A percentile compares a stretch with the other conserved stretches of the same genome.
Conservation (phyloP, 306 rosid genomes). For the Ochetophila trinervis region DNA sequence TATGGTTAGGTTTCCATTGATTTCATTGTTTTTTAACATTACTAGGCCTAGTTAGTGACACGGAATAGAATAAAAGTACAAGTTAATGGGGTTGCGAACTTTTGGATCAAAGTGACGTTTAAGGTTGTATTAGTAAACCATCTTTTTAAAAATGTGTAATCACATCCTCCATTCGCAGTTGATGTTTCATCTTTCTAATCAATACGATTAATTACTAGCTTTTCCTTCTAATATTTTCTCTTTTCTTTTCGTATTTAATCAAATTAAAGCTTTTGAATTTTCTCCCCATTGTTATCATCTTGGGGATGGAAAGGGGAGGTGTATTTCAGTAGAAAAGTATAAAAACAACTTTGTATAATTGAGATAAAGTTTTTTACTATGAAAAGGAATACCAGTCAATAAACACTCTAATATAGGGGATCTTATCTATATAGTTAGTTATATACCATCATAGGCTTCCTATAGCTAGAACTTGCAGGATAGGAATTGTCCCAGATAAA, state of each 20-base stretch:
- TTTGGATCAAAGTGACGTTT: slow-evolving; percentile 11
- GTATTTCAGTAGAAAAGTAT: too few species aligned
- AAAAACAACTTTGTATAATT: too few species aligned
- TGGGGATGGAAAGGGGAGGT: too few species aligned
- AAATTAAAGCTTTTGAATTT: background rate
- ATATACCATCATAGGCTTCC: too few species aligned
- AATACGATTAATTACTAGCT: background rate
- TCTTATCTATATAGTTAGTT: too few species aligned
- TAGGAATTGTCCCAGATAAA: too few species aligned
- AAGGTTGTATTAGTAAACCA: background rate
- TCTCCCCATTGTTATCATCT: too few species aligned
- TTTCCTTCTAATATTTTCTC: background rate
- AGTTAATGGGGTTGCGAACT: too few species aligned
- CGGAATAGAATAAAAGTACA: background rate
- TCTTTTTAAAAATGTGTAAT: background rate
- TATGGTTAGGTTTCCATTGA: background rate
- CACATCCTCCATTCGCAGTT: background rate
- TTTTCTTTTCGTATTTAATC: background rate
- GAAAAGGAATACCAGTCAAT: too few species aligned
- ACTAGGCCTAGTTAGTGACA: slow-evolving; percentile 12
- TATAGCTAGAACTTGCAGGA: too few species aligned
- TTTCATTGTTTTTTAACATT: background rate
- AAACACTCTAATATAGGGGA: too few species aligned
- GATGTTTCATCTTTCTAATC: background rate
- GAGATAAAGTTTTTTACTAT: too few species aligned